Percentiles rank a stretch among this genome's conserved stretches.
phyloP scores from a whole-genome alignment of 495 filamentous ascomycete genomes.

The Hypoxylon fragiforme region DNA sequence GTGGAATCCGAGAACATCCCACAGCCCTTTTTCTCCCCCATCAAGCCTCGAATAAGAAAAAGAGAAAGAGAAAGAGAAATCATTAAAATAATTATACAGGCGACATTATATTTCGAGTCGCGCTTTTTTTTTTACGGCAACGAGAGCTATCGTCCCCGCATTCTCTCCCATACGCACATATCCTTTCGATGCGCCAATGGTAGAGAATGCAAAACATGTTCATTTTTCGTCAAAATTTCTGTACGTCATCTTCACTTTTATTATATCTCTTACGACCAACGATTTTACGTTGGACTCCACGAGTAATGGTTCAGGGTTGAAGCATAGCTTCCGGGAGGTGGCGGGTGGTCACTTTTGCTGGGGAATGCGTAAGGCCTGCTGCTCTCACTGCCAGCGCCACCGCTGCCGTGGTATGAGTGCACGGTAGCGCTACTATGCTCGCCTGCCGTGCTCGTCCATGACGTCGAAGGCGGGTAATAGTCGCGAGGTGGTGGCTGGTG shows the following conservation, averaged over 20 bases:
- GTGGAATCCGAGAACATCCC: conserved; percentile 23
- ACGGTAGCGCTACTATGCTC: conserved; percentile 40
- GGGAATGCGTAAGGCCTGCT: conserved; percentile 49
- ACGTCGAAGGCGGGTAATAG: conserved; percentile 50
- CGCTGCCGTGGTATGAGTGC: conserved; percentile 39
- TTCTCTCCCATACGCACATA: conserved; percentile 5
- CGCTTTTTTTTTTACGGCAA: conserved; percentile 24
- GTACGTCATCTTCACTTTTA: not conserved
- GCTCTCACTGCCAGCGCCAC: conserved; percentile 33
- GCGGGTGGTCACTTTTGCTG: conserved; percentile 37
- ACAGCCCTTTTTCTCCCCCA: conserved; percentile 26
- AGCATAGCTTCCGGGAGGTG: conserved; percentile 36
- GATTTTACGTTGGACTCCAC: conserved; percentile 37
- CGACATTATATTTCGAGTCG: conserved; percentile 24
- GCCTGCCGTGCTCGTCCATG: conserved; percentile 50
- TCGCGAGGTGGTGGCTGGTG: conserved; percentile 46
- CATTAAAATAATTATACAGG: conserved; percentile 42
- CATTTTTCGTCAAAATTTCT: conserved; percentile 2
- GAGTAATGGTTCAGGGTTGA: conserved; percentile 42
- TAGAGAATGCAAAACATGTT: conserved; percentile 16
- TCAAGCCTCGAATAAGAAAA: conserved; percentile 28
- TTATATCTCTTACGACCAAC: conserved; percentile 1
- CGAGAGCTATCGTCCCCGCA: conserved; percentile 17
- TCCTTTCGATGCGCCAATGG: not conserved
- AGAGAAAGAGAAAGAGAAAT: conserved; percentile 25